Conservation (phyloP, 1,284 basidiomycete species). For the Porogramme epimiltina region DNA sequence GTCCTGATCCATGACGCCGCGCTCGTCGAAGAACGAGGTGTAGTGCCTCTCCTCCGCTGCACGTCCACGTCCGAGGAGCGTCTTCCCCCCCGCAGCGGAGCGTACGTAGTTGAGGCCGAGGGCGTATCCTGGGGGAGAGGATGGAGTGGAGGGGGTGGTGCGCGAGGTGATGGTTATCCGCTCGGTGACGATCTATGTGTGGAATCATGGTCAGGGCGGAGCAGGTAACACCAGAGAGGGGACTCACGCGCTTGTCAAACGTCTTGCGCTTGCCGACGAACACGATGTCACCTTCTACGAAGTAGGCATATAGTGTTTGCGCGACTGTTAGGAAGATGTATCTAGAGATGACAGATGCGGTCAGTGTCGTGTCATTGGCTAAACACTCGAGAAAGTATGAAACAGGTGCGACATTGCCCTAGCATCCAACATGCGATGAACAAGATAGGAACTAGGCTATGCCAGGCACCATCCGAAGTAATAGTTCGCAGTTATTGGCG, state of each 20-base stretch:
- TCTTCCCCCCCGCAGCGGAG: constrained; percentile 77
- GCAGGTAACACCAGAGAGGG: constrained; percentile 4
- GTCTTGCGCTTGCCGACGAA: constrained; percentile 85
- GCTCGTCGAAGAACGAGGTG: constrained; percentile 71
- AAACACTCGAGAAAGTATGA: too few relatives aligned
- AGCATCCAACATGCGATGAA: too few relatives aligned
- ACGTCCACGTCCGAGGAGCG: constrained; percentile 66
- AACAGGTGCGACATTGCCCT: too few relatives aligned
- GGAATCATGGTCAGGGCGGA: not conserved
- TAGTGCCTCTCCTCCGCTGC: constrained; percentile 54
- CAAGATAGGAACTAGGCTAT: too few relatives aligned
- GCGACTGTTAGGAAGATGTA: constrained; percentile 71
- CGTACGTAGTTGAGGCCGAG: constrained; percentile 69
- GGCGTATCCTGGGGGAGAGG: constrained; percentile 58
- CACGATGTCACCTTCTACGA: constrained; percentile 78
- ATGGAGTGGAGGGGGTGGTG: constrained; percentile 50
- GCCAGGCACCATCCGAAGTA: too few relatives aligned
- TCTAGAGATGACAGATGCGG: constrained; percentile 38
- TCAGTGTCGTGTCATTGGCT: not conserved
- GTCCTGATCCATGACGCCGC: constrained; percentile 70
- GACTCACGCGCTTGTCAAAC: constrained; percentile 76
- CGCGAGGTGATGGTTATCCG: constrained; percentile 73
- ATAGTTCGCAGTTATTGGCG: too few relatives aligned
- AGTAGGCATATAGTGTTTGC: constrained; percentile 79
- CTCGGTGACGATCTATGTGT: constrained; percentile 76